These are phyloP conservation scores for Leccinum colubrinum DNA, from an alignment of 1,284 basidiomycete genomes.

Conservation along the genomic window DNA sequence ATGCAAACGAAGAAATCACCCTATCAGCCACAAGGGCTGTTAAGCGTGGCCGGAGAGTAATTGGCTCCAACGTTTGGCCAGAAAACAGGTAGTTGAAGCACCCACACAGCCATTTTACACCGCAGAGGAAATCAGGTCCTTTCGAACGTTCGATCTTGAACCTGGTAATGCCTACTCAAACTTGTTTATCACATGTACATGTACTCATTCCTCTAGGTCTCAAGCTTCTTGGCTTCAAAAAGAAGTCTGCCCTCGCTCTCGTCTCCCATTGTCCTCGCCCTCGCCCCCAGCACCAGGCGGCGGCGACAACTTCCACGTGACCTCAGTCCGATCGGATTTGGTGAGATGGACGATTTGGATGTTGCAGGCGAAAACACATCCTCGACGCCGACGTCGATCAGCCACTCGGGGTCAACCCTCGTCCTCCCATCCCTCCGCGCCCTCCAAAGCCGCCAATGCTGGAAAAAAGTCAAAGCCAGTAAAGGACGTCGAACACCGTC, in stretches of 20 bases:
- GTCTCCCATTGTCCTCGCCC: too few relatives aligned
- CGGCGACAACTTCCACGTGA: not conserved
- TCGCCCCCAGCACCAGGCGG: too few relatives aligned
- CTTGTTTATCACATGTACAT: not conserved
- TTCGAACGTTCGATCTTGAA: conserved; percentile 76
- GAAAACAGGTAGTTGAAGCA: conserved; percentile 1
- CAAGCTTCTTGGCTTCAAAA: conserved; percentile 91
- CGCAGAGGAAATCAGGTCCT: conserved; percentile 77
- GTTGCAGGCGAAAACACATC: conserved; percentile 21
- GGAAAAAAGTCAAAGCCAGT: conserved; percentile 28
- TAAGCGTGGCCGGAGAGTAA: conserved; percentile 48
- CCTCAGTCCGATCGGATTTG: not conserved
- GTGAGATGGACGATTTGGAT: conserved; percentile 28
- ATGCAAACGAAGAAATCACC: conserved; percentile 36
- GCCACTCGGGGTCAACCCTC: conserved; percentile 39
- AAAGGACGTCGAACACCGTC: conserved; percentile 35
- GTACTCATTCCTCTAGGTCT: conserved; percentile 48
- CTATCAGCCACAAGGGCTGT: conserved; percentile 41
- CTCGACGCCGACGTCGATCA: conserved; percentile 14
- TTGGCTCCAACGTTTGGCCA: not conserved
- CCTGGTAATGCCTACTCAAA: conserved; percentile 53
- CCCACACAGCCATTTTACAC: conserved; percentile 78
- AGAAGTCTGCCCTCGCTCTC: conserved; percentile 38
- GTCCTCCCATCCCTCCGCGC: conserved; percentile 46
- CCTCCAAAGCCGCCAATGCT: conserved; percentile 32